Percentiles rank a stretch among this genome's conserved stretches.
phyloP scores from a whole-genome alignment of 768 basidiomycete genomes.

The Mycena alexandri region DNA sequence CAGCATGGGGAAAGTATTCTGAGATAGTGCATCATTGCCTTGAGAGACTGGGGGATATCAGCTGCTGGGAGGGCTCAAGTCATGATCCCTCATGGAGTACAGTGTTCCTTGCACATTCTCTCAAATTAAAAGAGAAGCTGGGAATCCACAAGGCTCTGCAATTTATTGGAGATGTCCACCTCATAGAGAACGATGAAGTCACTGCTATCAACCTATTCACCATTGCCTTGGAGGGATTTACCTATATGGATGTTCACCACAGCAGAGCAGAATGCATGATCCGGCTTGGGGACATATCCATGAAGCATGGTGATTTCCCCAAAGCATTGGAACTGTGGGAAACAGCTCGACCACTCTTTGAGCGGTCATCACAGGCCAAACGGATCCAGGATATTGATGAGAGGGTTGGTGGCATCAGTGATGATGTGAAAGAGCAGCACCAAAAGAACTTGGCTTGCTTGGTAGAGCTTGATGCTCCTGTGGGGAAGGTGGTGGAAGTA shows the following conservation, averaged over 20 bases:
- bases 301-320: not conserved
- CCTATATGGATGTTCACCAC: not conserved
- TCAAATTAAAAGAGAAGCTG: not conserved
- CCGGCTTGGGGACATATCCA: not conserved
- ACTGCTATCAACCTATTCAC: not conserved
- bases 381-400: no score
- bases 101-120: not conserved
- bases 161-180: not conserved
- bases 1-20: no score
- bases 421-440: no score
- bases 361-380: not conserved
- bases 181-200: not conserved
- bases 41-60: not conserved
- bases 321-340: not conserved
- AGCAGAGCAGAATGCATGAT: not conserved
- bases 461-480: no score
- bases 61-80: not conserved
- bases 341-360: not conserved
- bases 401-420: no score
- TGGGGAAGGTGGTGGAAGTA: no score
- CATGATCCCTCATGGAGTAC: not conserved
- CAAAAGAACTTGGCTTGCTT: no score
- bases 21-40: not conserved
- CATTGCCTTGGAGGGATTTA: slow-evolving; percentile 1
- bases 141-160: not conserved